Evolutionary conservation across 1,284 basidiomycete species (phyloP), one percentile per base, ranked within the genome.

Genomic region (Melampsora larici-populina): DNA sequence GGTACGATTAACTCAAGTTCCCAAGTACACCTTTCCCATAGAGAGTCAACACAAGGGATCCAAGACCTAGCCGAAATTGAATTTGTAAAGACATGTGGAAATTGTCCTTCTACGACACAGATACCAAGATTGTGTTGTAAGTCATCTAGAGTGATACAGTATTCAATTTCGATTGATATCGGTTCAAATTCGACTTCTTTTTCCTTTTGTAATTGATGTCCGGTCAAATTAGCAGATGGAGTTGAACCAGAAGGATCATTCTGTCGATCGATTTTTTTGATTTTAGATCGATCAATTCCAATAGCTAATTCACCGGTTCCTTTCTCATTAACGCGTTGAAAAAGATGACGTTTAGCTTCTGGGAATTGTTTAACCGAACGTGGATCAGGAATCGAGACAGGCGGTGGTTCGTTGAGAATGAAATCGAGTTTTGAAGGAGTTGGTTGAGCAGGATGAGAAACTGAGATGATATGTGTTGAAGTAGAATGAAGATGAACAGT

Each of bases 1-100:
- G 95, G 95, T 26, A 97, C 95, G 75, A 98, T 89, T 83, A 97
- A 92, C 83, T 98, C 93, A 73, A 99, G 91, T 83, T 99, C 97
- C 97, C 97, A 99, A 2, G 96, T 97, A 82, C 93, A 97, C 82
- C 93, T 90, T 84, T 97, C 96, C 92, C 94, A 97, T 17, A 96
- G 85, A 82, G 90, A 93, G 84, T 99, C 97, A 17, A 98, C 86
- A 81, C 97, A 99, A 4, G 97, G 97, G 13, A 98, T 91, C 97
- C 97, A 99, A 81, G 93, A 94, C 80, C 97, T 87, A 9, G 96
- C 93, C 15, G 93, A 89, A 82, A 97, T 93, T 0, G 94, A 90
- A 2, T 91, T 91, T 2, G 94, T 94, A 82, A 92, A 99, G 74
- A 92, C 90, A 84, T 99, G 97, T 40, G 95, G 95, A 26, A 89